Evolutionary conservation across 2,329 filamentous ascomycete species (phyloP).

Genomic region (Amylocarpus encephaloides): DNA sequence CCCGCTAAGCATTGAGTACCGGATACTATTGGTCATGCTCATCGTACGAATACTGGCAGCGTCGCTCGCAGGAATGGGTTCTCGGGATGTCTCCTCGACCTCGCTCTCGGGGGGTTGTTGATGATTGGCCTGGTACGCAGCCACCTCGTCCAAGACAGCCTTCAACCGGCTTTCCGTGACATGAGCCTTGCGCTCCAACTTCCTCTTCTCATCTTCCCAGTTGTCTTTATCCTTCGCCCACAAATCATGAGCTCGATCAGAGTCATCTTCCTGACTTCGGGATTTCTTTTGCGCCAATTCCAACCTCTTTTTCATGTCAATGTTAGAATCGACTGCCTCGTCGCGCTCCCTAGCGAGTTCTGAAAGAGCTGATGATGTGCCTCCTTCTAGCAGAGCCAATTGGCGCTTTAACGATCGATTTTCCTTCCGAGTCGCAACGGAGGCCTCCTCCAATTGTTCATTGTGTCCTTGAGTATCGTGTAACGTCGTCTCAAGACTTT

Average conservation of each 20-base stretch:
- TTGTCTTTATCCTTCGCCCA: constrained; percentile 79
- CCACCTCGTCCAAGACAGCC: constrained; percentile 77
- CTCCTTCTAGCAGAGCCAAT: constrained; percentile 78
- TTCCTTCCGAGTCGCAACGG: constrained; percentile 65
- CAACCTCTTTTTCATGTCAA: constrained; percentile 70
- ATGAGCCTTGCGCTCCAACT: constrained; percentile 77
- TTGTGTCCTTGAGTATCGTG: constrained; percentile 67
- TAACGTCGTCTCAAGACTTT: constrained; percentile 71
- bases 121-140: constrained; percentile 57
- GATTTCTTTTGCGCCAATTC: constrained; percentile 73
- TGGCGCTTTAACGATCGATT: constrained; percentile 76
- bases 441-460: constrained; percentile 57
- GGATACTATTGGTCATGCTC: constrained; percentile 65
- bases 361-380: constrained; percentile 76
- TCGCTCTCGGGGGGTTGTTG: constrained; percentile 49
- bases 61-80: constrained; percentile 57
- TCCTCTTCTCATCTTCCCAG: constrained; percentile 80
- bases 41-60: constrained; percentile 66
- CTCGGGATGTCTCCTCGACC: constrained; percentile 53
- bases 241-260: constrained; percentile 66
- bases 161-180: constrained; percentile 85
- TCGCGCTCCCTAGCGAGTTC: constrained; percentile 83
- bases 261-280: constrained; percentile 75
- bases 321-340: constrained; percentile 64
- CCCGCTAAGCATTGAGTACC: constrained; percentile 65